Evolutionary conservation across 192 early-diverging fungal species (phyloP).

Genomic region (Coemansia sp.): DNA sequence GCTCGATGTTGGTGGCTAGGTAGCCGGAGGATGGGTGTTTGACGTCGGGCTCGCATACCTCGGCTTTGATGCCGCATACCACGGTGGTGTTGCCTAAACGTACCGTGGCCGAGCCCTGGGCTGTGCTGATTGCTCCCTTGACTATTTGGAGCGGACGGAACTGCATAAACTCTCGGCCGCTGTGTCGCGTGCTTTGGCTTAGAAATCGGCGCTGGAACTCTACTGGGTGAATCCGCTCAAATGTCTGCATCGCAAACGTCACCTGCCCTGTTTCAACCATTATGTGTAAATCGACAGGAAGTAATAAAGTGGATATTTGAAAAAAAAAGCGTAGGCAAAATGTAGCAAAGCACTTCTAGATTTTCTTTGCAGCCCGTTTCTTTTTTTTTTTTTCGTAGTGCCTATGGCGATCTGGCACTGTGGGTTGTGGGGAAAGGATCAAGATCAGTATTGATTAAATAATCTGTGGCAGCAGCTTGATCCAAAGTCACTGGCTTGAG

Average conservation of each 20-base stretch:
- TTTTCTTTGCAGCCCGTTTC: background rate
- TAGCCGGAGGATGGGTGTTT: slow-evolving; percentile 70
- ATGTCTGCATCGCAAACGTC: slow-evolving; percentile 64
- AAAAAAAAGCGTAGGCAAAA: background rate
- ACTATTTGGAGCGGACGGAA: slow-evolving; percentile 62
- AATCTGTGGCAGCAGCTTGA: too few species aligned
- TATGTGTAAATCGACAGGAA: background rate
- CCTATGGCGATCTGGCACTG: too few species aligned
- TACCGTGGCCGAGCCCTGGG: slow-evolving; percentile 84
- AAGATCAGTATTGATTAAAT: too few species aligned
- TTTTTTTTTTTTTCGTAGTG: background rate
- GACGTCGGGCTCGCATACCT: slow-evolving; percentile 79
- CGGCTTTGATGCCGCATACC: slow-evolving; percentile 92
- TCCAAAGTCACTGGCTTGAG: too few species aligned
- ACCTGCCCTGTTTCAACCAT: slow-evolving; percentile 19
- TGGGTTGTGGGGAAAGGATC: too few species aligned
- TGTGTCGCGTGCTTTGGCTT: slow-evolving; percentile 73
- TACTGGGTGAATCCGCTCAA: slow-evolving; percentile 81
- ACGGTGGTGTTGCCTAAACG: slow-evolving; percentile 86
- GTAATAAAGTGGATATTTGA: background rate
- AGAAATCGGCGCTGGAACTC: slow-evolving; percentile 88
- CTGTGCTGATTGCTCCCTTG: slow-evolving; percentile 70
- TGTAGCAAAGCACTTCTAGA: background rate
- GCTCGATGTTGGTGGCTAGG: slow-evolving; percentile 89
- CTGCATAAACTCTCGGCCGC: slow-evolving; percentile 69